These are phyloP conservation scores for Cotoneaster glaucophyllus DNA, from an alignment of 306 rosid genomes.

Conservation along the genomic window DNA sequence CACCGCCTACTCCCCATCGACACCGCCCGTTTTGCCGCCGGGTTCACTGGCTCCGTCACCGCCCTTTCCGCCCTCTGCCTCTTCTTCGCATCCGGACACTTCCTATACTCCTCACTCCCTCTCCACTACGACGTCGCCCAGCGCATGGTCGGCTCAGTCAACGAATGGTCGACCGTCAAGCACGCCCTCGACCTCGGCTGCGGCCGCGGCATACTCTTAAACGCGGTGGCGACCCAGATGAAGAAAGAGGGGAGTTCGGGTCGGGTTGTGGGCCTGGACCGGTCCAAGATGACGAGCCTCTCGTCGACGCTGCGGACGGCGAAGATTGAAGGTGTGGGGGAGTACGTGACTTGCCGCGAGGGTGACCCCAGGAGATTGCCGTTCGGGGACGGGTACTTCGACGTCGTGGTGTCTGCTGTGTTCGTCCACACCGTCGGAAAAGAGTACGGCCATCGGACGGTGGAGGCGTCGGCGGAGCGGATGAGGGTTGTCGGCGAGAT, in stretches of 20 bases:
- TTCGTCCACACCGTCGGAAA: slow-evolving; percentile 88
- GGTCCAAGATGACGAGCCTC: slow-evolving; percentile 45
- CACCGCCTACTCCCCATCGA: slow-evolving; percentile 40
- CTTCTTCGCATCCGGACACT: slow-evolving; percentile 80
- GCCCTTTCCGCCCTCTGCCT: slow-evolving; percentile 81
- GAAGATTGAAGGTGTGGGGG: slow-evolving; percentile 79
- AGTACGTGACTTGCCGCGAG: slow-evolving; percentile 91
- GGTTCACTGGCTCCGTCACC: slow-evolving; percentile 72
- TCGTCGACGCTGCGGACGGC: slow-evolving; percentile 62
- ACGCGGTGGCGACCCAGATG: slow-evolving; percentile 88
- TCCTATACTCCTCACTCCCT: slow-evolving; percentile 88
- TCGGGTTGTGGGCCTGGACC: slow-evolving; percentile 81
- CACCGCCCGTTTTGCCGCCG: slow-evolving; percentile 81
- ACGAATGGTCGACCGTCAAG: slow-evolving; percentile 90
- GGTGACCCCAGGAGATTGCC: slow-evolving; percentile 84
- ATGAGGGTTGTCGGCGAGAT: slow-evolving; percentile 88
- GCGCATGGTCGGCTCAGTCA: slow-evolving; percentile 69
- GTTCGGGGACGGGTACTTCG: slow-evolving; percentile 82
- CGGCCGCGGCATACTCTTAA: slow-evolving; percentile 88
- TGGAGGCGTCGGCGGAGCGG: slow-evolving; percentile 94
- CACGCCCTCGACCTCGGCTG: slow-evolving; percentile 96
- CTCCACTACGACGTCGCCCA: slow-evolving; percentile 90
- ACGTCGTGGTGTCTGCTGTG: slow-evolving; percentile 91
- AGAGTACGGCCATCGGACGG: slow-evolving; percentile 74
- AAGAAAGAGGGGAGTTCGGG: slow-evolving; percentile 93